Conservation (phyloP, 164 flowering plant species). For the Litsea cubeba region DNA sequence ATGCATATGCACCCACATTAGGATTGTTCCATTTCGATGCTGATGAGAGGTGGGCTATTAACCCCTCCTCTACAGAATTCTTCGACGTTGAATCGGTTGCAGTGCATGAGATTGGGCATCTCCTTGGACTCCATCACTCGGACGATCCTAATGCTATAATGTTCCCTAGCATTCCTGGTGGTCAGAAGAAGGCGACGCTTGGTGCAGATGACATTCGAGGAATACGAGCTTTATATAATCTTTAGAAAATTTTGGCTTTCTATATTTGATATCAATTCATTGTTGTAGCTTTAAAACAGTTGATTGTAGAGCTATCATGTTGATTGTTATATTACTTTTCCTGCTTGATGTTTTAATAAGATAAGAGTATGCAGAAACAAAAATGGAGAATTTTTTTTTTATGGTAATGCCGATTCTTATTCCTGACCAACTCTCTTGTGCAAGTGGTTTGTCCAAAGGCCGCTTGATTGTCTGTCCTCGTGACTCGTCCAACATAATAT, state of each 20-base stretch:
- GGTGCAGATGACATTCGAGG: conserved; percentile 57
- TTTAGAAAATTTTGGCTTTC: neutral
- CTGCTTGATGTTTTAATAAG: too few species aligned
- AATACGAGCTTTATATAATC: conserved; percentile 46
- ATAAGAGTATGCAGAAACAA: too few species aligned
- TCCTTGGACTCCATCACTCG: conserved; percentile 72
- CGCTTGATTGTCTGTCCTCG: too few species aligned
- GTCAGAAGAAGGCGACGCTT: conserved; percentile 46
- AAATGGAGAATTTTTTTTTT: too few species aligned
- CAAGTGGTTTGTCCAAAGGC: too few species aligned
- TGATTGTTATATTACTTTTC: too few species aligned
- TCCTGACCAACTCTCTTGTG: too few species aligned
- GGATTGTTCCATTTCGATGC: conserved; percentile 10
- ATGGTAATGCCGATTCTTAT: too few species aligned
- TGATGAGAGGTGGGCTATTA: conserved; percentile 3
- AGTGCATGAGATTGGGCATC: conserved; percentile 84
- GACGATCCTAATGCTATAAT: conserved; percentile 61
- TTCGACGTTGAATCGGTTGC: conserved; percentile 79
- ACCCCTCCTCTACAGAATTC: conserved; percentile 30
- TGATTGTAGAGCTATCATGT: too few species aligned
- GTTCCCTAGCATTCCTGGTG: conserved; percentile 58
- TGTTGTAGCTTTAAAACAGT: too few species aligned
- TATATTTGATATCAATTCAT: neutral
- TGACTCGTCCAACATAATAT: too few species aligned
- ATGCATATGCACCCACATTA: neutral